Evolutionary conservation across 176 grass and related monocot genomes (phyloP), one percentile per base, ranked within the genome.

Genomic region (Aegilops sharonensis): DNA sequence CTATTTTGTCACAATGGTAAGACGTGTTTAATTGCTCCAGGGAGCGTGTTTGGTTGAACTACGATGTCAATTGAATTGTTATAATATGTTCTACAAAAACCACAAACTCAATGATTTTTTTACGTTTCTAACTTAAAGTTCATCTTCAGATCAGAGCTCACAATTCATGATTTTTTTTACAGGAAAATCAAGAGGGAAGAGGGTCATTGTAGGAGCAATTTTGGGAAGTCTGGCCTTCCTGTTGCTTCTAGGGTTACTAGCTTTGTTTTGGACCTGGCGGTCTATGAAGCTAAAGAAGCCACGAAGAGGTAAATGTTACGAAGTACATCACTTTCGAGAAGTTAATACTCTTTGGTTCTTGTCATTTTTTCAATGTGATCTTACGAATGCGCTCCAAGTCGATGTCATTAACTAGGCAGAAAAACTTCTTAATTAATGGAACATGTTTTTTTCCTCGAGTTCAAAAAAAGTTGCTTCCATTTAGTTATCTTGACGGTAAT

Each of bases 121-220:
- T 20, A 20, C 45, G 34, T 65, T 29, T 64, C 42, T 13, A 23
- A 24, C 34, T 57, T 7, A 67, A 35, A 40, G 20, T 17, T 45
- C 23, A 21, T 68, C 31, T 68, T 32, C 13, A n/a, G 8, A 64
- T 68, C 12, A 66, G 15, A 40, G 15, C 59, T 47, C 17, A 45
- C 23, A 75, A 78, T 84, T 24, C 72, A 88, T 87, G 54, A 64
- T 42, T 3, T 59, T 59, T 56, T 4, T 56, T 82, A 72, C 37
- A 95, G 89, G 81, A 66, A 91, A 82, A 73, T 88, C 94, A 47
- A 86, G 72, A 45, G 42, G 18, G 15, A 90, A 89, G 65, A 30
- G 78, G 23, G 94, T 67, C 30, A 88, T 93, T 48, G 87, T 88
- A 68, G 91, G 89, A 89, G 91, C 72, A 50, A 60, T 91, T 78